Evolutionary conservation across 2,329 filamentous ascomycete species (phyloP).

Genomic region (Calonectria hawksworthii): DNA sequence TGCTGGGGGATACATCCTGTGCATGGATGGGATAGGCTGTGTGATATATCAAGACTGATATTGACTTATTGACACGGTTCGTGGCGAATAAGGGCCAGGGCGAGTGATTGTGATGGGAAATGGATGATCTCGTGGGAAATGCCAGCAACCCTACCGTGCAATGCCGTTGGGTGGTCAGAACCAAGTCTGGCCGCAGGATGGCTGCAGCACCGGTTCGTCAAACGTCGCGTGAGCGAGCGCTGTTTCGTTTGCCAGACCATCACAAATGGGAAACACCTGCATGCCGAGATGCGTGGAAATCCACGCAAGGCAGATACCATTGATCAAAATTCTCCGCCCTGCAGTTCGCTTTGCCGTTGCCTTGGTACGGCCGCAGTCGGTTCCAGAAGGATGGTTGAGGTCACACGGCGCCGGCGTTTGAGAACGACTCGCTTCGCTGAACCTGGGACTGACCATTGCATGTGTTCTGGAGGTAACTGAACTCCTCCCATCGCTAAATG

Average conservation of each 20-base stretch:
- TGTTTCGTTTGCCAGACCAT: conserved; percentile 26
- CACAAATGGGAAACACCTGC: conserved; percentile 5
- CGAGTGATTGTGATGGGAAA: not conserved
- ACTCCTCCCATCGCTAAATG: conserved; percentile 9
- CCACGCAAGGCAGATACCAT: not conserved
- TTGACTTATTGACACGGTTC: conserved; percentile 13
- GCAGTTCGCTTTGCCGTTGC: conserved; percentile 6
- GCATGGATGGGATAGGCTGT: not conserved
- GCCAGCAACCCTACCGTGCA: not conserved
- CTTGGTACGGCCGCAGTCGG: conserved; percentile 3
- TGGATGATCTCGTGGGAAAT: conserved; percentile 1
- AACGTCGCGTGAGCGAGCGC: conserved; percentile 20
- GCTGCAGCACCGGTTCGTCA: conserved; percentile 13
- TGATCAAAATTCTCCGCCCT: conserved; percentile 17
- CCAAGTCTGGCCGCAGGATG: not conserved
- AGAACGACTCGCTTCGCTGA: conserved; percentile 14
- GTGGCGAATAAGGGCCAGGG: not conserved
- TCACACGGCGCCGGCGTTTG: conserved; percentile 22
- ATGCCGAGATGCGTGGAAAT: not conserved
- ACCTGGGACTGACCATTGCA: not conserved
- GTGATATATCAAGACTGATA: conserved; percentile 18
- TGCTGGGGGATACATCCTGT: not conserved
- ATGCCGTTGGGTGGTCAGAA: conserved; percentile 2
- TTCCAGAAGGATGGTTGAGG: conserved; percentile 17
- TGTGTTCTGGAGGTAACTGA: not conserved